Evolutionary conservation across 208 protist species (phyloP).

Genomic region (Leishmania tarentolae): DNA sequence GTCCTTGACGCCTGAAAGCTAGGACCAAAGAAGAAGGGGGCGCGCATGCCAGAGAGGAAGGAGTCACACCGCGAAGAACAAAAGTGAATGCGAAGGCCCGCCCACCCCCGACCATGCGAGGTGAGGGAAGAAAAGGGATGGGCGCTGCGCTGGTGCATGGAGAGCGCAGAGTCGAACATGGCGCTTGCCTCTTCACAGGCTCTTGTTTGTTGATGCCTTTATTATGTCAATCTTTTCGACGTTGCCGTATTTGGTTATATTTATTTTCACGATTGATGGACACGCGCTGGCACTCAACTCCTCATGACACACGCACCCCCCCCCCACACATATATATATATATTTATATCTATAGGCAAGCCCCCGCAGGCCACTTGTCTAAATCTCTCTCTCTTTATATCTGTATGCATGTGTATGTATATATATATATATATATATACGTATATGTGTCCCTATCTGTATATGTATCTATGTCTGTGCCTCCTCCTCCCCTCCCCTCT

Average conservation of each 20-base stretch:
- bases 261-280: not conserved
- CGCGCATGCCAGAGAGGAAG: constrained; percentile 2
- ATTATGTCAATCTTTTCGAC: not conserved
- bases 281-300: not conserved
- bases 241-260: not conserved
- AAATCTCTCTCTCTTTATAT: not conserved
- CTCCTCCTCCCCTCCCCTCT: not conserved
- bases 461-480: constrained; percentile 2
- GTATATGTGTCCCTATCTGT: constrained; percentile 1
- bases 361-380: not conserved
- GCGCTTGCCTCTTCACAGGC: not conserved
- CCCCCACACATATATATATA: too few species aligned
- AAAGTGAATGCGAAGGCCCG: not conserved
- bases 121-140: not conserved
- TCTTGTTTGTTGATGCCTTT: constrained; percentile 15
- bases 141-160: not conserved
- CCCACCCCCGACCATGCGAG: too few species aligned
- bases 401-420: not conserved
- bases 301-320: not conserved
- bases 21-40: constrained; percentile 20
- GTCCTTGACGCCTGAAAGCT: not conserved
- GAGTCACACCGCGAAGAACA: not conserved
- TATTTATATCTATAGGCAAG: not conserved
- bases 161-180: constrained; percentile 3
- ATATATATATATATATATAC: not conserved